Evolutionary conservation across 176 grass and related monocot species (phyloP).

Genomic region (Musa acuminata): DNA sequence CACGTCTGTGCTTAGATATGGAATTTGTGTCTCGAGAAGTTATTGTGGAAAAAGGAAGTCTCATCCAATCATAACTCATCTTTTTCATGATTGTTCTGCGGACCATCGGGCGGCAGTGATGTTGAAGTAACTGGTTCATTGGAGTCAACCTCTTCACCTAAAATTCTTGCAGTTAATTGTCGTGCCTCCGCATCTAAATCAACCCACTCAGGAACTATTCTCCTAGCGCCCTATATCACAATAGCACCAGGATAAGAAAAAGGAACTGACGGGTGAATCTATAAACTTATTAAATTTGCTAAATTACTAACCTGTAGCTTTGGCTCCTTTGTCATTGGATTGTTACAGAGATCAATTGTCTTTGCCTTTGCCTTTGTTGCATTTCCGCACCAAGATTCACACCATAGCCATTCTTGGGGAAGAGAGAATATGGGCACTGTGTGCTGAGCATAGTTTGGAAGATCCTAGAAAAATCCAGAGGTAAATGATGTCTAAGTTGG

Average conservation of each 20-base stretch:
- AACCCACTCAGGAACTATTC: conserved; percentile 89
- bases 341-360: conserved; percentile 98
- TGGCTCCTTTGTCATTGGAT: conserved; percentile 99
- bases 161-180: conserved; percentile 46
- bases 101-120: neutral
- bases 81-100: too few relatives aligned
- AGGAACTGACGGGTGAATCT: neutral
- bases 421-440: conserved; percentile 98
- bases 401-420: conserved; percentile 99
- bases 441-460: conserved; percentile 97
- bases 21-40: too few relatives aligned
- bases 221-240: conserved; percentile 60
- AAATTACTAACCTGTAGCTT: conserved; percentile 75
- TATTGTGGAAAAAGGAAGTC: too few relatives aligned
- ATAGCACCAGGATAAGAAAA: neutral
- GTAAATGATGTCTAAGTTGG: neutral
- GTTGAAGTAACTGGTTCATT: neutral
- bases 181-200: conserved; percentile 67
- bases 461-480: conserved; percentile 56
- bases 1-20: too few relatives aligned
- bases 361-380: conserved; percentile 81
- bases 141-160: conserved; percentile 31
- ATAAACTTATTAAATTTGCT: neutral
- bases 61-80: too few relatives aligned
- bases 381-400: conserved; percentile 99